Evolutionary conservation across 305 asterid species (phyloP).

Genomic region (Fraxinus sp.): DNA sequence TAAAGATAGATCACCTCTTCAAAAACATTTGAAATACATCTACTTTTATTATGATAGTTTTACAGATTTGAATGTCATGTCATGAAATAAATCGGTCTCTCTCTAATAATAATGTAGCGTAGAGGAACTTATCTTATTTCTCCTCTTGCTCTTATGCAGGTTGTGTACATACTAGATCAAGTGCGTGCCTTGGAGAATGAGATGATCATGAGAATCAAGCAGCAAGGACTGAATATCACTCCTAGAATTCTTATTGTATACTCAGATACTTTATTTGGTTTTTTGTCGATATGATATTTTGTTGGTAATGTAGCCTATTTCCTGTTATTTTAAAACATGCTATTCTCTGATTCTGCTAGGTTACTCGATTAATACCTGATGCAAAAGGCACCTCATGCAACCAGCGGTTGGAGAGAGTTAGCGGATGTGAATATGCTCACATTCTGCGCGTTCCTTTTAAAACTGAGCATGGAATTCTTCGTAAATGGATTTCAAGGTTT

Average conservation of each 20-base stretch:
- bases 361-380: constrained; percentile 93
- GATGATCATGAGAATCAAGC: constrained; percentile 83
- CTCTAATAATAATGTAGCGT: background rate
- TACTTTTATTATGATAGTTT: too few species aligned
- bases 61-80: background rate
- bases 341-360: constrained; percentile 44
- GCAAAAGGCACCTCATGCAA: constrained; percentile 93
- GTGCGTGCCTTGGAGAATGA: constrained; percentile 93
- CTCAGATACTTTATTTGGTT: background rate
- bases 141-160: constrained; percentile 36
- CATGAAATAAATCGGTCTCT: background rate
- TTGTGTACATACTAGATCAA: constrained; percentile 96
- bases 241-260: constrained; percentile 82
- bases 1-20: background rate
- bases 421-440: constrained; percentile 85
- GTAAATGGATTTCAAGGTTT: constrained; percentile 94
- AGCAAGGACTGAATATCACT: constrained; percentile 71
- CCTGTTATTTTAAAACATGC: too few species aligned
- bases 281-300: too few species aligned
- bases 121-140: too few species aligned
- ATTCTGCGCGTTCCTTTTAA: constrained; percentile 89
- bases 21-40: background rate
- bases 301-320: background rate
- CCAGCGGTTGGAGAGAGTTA: constrained; percentile 82
- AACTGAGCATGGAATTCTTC: constrained; percentile 80